Base-by-base conservation (phyloP, 805 yeast genomes). In the Cyberlindnera suaveolens region DNA sequence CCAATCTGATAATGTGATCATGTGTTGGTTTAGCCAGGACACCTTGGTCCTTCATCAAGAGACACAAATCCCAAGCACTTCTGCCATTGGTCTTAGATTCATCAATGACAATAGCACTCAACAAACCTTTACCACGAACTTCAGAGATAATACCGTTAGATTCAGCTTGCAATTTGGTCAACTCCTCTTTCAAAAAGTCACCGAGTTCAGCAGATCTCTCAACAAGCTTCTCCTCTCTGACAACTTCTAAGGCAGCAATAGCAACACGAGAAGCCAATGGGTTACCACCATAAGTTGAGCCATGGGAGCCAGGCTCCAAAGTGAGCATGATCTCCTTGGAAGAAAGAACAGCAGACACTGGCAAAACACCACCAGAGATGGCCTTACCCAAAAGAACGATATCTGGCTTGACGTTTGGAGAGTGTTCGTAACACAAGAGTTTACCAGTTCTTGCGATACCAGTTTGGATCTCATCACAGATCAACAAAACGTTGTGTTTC, bases 391-490 rank as follows among this genome's bases (percentile, higher is more conserved):
- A 75, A 34, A 89, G 70, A 20, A 91, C 80, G 53, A 91, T 73
- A 68, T 91, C 98, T 36, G 98, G 98, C 64, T 84, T 84, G 52
- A 86, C 84, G 45, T 65, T 65, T 47, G 71, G 71, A 47, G 82
- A 82, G 67, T 91, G 97, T 69, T 91, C 95, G 67, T 80, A 82
- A 64, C 96, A 88, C 48, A 91, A 75, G 76, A 91, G 74, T 70
- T 85, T 86, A 60, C 98, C 98, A 26, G 98, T 91, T 75, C 98
- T 83, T 39, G 95, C 98, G 63, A 91, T 79, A 67, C 98, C 98
- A 20, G 98, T 90, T 71, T 91, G 98, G 62, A 91, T 88, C 72
- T 91, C 98, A 64, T 91, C 98, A 61, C 96, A 88, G 66, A 91
- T 90, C 57, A 91, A 77, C 62, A 91, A 71, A 30, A 87, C 90